Evolutionary conservation across 164 flowering plant genomes (phyloP).

Genomic region (Magnolia sinica): DNA sequence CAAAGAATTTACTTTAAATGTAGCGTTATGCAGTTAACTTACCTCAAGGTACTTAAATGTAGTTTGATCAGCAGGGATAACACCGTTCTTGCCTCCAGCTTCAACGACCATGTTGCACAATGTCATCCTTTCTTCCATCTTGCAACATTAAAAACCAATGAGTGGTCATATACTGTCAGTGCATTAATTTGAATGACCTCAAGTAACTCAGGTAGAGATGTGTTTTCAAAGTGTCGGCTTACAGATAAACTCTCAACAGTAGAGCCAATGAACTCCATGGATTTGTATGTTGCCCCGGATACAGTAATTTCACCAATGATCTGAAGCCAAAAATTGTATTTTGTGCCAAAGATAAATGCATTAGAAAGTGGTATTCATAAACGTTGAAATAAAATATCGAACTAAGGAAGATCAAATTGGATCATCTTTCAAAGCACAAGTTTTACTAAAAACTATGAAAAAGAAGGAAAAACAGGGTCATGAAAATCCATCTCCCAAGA

Average conservation of each 20-base stretch:
- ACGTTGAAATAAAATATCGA: not conserved
- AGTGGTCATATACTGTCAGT: not conserved
- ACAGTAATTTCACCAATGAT: slow-evolving; percentile 97
- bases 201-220: not conserved
- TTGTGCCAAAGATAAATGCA: not conserved
- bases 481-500: not conserved
- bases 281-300: slow-evolving; percentile 93
- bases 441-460: not conserved
- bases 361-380: not conserved
- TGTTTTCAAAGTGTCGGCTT: slow-evolving; percentile 20
- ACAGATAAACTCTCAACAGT: slow-evolving; percentile 88
- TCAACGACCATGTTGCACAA: slow-evolving; percentile 99
- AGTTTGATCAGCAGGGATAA: slow-evolving; percentile 88
- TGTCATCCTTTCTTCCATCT: slow-evolving; percentile 99
- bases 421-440: not conserved
- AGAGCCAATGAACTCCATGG: slow-evolving; percentile 96
- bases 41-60: slow-evolving; percentile 91
- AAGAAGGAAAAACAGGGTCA: not conserved
- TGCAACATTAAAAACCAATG: not conserved
- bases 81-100: slow-evolving; percentile 99
- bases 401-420: not conserved
- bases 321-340: slow-evolving; percentile 31
- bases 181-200: not conserved
- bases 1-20: not conserved
- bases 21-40: slow-evolving; percentile 10